Evolutionary conservation across 2,329 filamentous ascomycete species (phyloP), one percentile per base, ranked within the genome.

Genomic region (Conoideocrella luteorostrata): DNA sequence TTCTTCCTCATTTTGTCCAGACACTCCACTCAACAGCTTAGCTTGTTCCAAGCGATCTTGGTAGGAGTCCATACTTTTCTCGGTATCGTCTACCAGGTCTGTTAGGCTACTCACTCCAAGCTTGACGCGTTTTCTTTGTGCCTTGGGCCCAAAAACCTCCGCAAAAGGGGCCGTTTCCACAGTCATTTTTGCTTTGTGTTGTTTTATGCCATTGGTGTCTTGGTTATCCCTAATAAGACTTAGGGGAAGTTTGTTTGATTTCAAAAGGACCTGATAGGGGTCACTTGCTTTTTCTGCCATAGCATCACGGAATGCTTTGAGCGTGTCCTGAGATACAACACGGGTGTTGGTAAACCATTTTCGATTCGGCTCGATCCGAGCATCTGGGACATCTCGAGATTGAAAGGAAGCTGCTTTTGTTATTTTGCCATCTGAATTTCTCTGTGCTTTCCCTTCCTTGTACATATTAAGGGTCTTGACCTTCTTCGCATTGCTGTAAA

Each of bases 301-400:
- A 21, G 93, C 93, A 47, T 90, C 84, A 49, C 93, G 82, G 69
- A 98, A 98, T 2, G 86, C 82, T 35, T 78, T 79, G 50, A 97
- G 74, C 3, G 88, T 87, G 62, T 95, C 88, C 62, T 96, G 91
- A 1, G 86, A 88, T 58, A 96, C 95, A 41, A 81, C 77, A 52
- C 93, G 75, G 26, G 91, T 95, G 66, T 96, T 96, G 57, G 84
- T 88, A 69, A 98, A 98, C 93, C 93, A 98, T 69, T 94, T 94
- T 58, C 93, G 78, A 69, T 97, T 94, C 39, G 93, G 93, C 71
- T 97, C 91, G 59, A 97, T 86, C 52, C 90, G 80, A 53, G 91
- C 93, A 47, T 77, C 80, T 37, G 91, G 90, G 18, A 83, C 69
- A 28, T 95, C 89, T 59, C 81, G 76, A 47, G 84, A 89, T 69